phyloP scores from a whole-genome alignment of 306 rosid species.

The Castanopsis chinensis region DNA sequence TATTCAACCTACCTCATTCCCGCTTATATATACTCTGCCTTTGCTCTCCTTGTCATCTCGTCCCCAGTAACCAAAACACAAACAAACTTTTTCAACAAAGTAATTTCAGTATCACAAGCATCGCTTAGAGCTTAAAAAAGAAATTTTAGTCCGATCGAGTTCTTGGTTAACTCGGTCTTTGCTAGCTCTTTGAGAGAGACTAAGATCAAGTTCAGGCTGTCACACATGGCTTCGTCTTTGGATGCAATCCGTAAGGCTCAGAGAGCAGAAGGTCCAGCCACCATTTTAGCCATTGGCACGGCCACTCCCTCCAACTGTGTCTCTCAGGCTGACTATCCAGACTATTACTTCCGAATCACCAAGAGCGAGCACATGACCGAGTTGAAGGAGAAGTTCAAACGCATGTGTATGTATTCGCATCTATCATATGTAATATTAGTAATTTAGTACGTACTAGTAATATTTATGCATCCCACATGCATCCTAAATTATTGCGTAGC shows the following conservation, averaged over 20 bases:
- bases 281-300: conserved; percentile 52
- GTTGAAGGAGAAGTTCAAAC: conserved; percentile 54
- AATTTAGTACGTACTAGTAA: too few species aligned
- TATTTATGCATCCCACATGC: too few species aligned
- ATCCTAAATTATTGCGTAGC: too few species aligned
- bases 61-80: not conserved
- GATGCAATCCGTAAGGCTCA: conserved; percentile 51
- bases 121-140: too few species aligned
- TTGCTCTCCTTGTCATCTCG: not conserved
- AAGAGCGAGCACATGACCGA: conserved; percentile 58
- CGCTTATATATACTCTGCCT: not conserved
- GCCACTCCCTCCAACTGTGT: conserved; percentile 47
- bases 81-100: not conserved
- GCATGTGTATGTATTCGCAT: conserved; percentile 47
- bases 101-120: too few species aligned
- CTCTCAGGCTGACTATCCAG: conserved; percentile 49
- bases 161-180: not conserved
- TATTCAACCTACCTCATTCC: not conserved
- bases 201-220: not conserved
- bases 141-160: too few species aligned
- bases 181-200: not conserved
- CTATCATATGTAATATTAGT: too few species aligned
- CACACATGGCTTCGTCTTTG: conserved; percentile 37
- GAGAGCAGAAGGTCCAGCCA: conserved; percentile 55
- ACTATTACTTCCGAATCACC: conserved; percentile 63